A percentile compares a stretch with the other conserved stretches of the same genome.
phyloP scores from a whole-genome alignment of 768 basidiomycete species.

The Tylopilus balloui region DNA sequence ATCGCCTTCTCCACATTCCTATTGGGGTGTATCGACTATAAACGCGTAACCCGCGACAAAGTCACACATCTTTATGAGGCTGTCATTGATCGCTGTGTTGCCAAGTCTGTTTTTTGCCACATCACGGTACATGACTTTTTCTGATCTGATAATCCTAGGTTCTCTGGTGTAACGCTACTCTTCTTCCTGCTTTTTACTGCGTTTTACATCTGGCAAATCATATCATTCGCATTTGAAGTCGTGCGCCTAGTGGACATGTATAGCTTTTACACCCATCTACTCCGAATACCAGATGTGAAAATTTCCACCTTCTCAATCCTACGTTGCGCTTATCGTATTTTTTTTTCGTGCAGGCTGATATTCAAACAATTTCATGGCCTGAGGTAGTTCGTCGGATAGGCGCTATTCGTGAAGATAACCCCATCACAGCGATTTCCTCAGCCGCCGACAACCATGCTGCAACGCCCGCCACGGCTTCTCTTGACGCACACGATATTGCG shows the following conservation, averaged over 20 bases:
- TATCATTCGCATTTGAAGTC: slow-evolving; percentile 70
- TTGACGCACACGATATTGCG: slow-evolving; percentile 97
- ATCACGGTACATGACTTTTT: background rate
- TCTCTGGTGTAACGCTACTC: slow-evolving; percentile 79
- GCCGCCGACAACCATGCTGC: slow-evolving; percentile 45
- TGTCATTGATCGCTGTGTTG: slow-evolving; percentile 77
- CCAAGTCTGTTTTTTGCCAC: slow-evolving; percentile 51
- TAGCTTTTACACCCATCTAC: slow-evolving; percentile 89
- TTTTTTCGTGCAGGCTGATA: slow-evolving; percentile 73
- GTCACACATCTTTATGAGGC: slow-evolving; percentile 72
- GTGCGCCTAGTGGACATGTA: slow-evolving; percentile 90
- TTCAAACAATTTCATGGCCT: slow-evolving; percentile 96
- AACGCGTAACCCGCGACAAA: slow-evolving; percentile 63
- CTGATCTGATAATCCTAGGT: slow-evolving; percentile 42
- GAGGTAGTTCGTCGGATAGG: slow-evolving; percentile 89
- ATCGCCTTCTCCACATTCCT: slow-evolving; percentile 98
- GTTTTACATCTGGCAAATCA: slow-evolving; percentile 87
- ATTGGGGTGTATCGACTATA: slow-evolving; percentile 91
- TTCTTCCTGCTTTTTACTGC: slow-evolving; percentile 81
- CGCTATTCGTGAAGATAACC: slow-evolving; percentile 88
- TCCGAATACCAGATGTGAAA: slow-evolving; percentile 90
- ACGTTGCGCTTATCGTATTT: slow-evolving; percentile 11
- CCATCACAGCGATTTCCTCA: slow-evolving; percentile 81
- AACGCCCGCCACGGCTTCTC: slow-evolving; percentile 71
- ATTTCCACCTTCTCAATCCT: background rate